Conservation (phyloP, 768 basidiomycete species). For the Agaricus blazei region DNA sequence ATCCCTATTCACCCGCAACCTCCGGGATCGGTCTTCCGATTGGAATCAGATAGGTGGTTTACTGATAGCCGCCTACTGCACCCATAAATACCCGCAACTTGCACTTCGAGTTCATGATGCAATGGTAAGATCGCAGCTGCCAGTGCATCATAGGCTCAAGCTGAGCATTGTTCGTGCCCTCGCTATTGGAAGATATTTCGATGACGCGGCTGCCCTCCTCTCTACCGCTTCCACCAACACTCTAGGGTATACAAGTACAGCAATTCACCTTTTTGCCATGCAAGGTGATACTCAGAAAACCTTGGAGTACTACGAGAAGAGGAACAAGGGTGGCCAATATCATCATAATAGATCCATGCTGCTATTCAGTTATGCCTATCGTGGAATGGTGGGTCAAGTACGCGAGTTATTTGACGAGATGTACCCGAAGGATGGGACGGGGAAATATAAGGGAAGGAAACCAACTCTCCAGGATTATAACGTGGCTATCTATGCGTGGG, state of each 20-base stretch:
- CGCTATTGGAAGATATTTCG: conserved; percentile 3
- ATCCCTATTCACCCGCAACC: background rate
- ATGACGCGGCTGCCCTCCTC: conserved; percentile 11
- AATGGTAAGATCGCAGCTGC: conserved; percentile 11
- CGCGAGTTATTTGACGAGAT: conserved; percentile 48
- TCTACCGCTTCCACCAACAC: conserved; percentile 1
- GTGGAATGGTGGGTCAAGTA: conserved; percentile 34
- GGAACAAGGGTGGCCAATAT: background rate
- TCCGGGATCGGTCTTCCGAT: background rate
- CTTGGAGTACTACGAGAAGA: conserved; percentile 34
- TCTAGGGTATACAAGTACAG: conserved; percentile 4
- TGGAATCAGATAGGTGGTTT: background rate
- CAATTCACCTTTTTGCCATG: conserved; percentile 26
- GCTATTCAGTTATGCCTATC: conserved; percentile 51
- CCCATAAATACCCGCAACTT: conserved; percentile 4
- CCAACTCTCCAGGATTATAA: conserved; percentile 8
- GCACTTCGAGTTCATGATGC: conserved; percentile 10
- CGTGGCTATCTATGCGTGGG: conserved; percentile 21
- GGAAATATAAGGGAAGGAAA: conserved; percentile 8
- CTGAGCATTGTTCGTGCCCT: conserved; percentile 9
- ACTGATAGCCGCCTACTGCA: conserved; percentile 7
- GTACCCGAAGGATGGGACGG: conserved; percentile 36
- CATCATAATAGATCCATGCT: conserved; percentile 28
- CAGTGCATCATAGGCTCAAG: conserved; percentile 16
- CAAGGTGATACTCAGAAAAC: conserved; percentile 44